These are phyloP conservation scores for Arachis stenosperma DNA, from an alignment of 306 rosid genomes.

Conservation along the genomic window DNA sequence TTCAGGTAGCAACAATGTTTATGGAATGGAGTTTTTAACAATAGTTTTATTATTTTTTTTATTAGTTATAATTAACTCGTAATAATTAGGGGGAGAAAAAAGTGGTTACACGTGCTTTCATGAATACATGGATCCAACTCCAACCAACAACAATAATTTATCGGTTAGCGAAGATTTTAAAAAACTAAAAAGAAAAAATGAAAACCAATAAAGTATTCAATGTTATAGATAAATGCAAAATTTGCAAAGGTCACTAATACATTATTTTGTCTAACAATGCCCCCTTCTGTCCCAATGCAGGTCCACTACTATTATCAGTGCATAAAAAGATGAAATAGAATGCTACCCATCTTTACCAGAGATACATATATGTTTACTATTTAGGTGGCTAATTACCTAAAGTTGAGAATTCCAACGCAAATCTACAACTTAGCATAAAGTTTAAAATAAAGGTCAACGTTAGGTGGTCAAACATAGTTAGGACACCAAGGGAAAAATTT, in stretches of 20 bases:
- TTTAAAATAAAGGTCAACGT: conserved; percentile 51
- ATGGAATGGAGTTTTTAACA: neutral
- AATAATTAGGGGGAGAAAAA: conserved; percentile 13
- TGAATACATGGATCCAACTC: neutral
- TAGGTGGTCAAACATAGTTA: conserved; percentile 54
- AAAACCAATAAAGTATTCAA: conserved; percentile 35
- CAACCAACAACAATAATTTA: neutral
- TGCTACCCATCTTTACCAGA: conserved; percentile 47
- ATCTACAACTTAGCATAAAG: conserved; percentile 41
- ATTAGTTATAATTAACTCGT: neutral
- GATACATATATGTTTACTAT: conserved; percentile 43
- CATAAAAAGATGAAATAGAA: conserved; percentile 63
- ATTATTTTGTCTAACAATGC: conserved; percentile 41
- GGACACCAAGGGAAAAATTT: conserved; percentile 42
- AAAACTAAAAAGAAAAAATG: neutral
- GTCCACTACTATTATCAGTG: conserved; percentile 54
- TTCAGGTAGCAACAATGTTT: neutral
- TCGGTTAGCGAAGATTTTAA: neutral
- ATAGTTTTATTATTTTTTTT: neutral
- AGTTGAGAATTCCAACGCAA: conserved; percentile 44
- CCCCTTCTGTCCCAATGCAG: conserved; percentile 55
- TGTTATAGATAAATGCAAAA: conserved; percentile 38
- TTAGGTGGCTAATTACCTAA: conserved; percentile 39
- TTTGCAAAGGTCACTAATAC: conserved; percentile 37
- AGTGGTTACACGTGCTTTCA: conserved; percentile 29